These are phyloP conservation scores for Arthroderma sp. DNA, from an alignment of 2,329 filamentous ascomycete species.

Conservation along the genomic window DNA sequence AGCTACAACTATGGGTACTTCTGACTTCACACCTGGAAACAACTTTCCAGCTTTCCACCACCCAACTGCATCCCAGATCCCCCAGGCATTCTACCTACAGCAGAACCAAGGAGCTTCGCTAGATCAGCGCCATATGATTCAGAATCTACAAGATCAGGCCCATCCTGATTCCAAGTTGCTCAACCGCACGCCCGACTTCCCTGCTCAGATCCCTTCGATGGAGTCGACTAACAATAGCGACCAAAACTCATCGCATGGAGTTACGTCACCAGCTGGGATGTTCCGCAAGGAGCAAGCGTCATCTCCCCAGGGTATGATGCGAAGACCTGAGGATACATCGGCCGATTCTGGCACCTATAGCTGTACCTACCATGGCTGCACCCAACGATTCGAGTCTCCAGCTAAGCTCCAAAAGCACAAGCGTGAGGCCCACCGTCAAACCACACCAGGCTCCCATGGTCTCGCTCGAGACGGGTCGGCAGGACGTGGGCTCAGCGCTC, in stretches of 20 bases:
- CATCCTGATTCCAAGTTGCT: conserved; percentile 21
- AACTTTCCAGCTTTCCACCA: not conserved
- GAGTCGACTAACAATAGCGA: conserved; percentile 46
- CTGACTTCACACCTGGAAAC: conserved; percentile 26
- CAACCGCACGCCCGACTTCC: conserved; percentile 43
- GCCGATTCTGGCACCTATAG: conserved; percentile 85
- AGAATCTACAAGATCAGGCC: conserved; percentile 16
- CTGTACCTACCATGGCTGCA: conserved; percentile 88
- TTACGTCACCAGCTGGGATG: conserved; percentile 4
- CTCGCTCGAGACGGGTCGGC: conserved; percentile 34
- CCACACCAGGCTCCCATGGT: conserved; percentile 38
- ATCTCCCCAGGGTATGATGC: conserved; percentile 21
- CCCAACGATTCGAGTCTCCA: conserved; percentile 75
- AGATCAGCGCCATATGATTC: too few species aligned
- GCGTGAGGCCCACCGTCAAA: conserved; percentile 75
- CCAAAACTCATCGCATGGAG: conserved; percentile 11
- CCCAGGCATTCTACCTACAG: conserved; percentile 7
- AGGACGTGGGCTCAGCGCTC: conserved; percentile 26
- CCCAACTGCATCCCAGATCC: conserved; percentile 14
- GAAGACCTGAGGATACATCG: conserved; percentile 49
- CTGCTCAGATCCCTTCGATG: conserved; percentile 46
- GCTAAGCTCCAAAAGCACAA: conserved; percentile 87
- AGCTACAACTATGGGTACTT: conserved; percentile 3
- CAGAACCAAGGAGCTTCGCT: conserved; percentile 13
- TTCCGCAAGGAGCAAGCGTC: conserved; percentile 23